Evolutionary conservation across 257 asterid species (phyloP).

Genomic region (Gentiana dahurica): DNA sequence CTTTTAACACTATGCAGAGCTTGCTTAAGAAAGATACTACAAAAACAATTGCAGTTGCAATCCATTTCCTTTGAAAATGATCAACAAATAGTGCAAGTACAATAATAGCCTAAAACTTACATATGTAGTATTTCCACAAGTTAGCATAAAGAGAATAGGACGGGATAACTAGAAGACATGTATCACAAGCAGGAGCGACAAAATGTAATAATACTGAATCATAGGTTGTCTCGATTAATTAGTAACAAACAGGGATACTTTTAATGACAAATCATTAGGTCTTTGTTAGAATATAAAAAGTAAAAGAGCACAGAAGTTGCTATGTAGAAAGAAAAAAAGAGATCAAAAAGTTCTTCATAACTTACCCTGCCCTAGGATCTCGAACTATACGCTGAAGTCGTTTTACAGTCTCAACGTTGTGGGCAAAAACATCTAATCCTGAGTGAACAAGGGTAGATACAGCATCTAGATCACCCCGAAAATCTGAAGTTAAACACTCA

Average conservation of each 20-base stretch:
- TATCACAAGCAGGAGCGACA: too few species aligned
- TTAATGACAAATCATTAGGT: not conserved
- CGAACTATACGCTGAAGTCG: constrained; percentile 88
- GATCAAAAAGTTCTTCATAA: constrained; percentile 9
- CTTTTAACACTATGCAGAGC: too few species aligned
- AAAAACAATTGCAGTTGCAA: too few species aligned
- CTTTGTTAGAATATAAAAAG: not conserved
- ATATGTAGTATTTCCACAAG: too few species aligned
- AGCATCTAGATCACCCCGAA: constrained; percentile 80
- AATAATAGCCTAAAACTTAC: too few species aligned
- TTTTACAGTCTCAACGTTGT: constrained; percentile 85
- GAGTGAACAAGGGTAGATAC: constrained; percentile 71
- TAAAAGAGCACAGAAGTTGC: not conserved
- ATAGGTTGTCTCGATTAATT: not conserved
- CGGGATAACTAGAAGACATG: too few species aligned
- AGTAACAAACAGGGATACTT: not conserved
- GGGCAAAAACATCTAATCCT: constrained; percentile 94
- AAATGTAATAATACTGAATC: not conserved
- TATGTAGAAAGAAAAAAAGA: not conserved
- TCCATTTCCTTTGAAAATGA: too few species aligned
- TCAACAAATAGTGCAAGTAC: too few species aligned
- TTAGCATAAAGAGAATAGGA: too few species aligned
- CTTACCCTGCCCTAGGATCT: constrained; percentile 98
- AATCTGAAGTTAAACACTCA: constrained; percentile 95
- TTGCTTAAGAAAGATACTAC: too few species aligned